Base-by-base conservation (phyloP, 2,329 filamentous ascomycete species). In the Aspergillus tanneri region DNA sequence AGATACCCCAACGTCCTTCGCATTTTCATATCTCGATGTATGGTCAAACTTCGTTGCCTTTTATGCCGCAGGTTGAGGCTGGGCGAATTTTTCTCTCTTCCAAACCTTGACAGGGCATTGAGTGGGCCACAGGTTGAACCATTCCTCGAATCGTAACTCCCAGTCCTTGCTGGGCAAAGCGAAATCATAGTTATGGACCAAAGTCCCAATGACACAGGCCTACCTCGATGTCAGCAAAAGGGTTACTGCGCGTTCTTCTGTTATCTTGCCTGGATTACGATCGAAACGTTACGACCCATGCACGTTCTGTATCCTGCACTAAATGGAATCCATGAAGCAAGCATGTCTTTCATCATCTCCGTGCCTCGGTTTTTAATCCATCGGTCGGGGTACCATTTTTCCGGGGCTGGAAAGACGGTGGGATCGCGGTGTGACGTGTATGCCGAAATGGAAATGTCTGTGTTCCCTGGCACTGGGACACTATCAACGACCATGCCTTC, bases 271-370 rank as follows among this genome's bases (percentile, higher is more conserved):
- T 28, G 25, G 25, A 28, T 28, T n/a, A 28, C 25, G 12, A 55
- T 56, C 3, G 58, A 47, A 16, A 61, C 39, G 34, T 55, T 57
- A 12, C 53, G 49, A n/a, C 58, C 57, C 22, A 59, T 44, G 24
- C 57, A 61, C 12, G 48, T 50, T 22, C 57, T 39, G 1, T 47
- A 25, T 6, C 56, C 56, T n/a, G 44, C 42, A 10, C 46, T 50
- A 43, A 60, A 60, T n/a, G 57, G 56, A 5, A 49, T 28, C 16
- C 44, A 39, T 28, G 47, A 21, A 8, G 25, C 25, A 28, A 28
- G 25, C 25, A 28, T 28, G 12, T 39, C 36, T 19, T 14, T 12
- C 27, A 40, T 34, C n/a, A 25, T 12, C 14, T 12, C 19, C 2
- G 16, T 24, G 10, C 25, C 36, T 3, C 18, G 8, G 32, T 27